Evolutionary conservation across 768 basidiomycete genomes (phyloP).

Genomic region (Boletus rex-veris): DNA sequence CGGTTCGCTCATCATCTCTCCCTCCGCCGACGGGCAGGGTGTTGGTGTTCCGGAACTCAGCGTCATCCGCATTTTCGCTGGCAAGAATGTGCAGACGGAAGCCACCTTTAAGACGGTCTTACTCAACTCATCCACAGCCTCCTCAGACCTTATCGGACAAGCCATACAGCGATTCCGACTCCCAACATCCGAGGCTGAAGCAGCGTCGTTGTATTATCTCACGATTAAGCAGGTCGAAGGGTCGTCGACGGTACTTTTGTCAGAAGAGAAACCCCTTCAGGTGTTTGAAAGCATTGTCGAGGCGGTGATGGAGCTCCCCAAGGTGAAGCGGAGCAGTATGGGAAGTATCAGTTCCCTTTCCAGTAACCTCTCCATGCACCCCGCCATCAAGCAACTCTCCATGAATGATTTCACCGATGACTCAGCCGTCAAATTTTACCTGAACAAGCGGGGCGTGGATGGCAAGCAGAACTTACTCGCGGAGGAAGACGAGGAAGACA

Average conservation of each 20-base stretch:
- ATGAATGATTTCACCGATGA: constrained; percentile 99
- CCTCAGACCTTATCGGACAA: constrained; percentile 82
- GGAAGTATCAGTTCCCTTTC: constrained; percentile 93
- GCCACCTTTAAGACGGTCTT: constrained; percentile 98
- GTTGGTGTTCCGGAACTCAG: constrained; percentile 76
- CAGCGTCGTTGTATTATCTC: constrained; percentile 71
- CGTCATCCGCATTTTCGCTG: constrained; percentile 95
- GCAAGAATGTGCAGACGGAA: constrained; percentile 84
- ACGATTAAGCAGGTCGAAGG: constrained; percentile 93
- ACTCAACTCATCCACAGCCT: constrained; percentile 81
- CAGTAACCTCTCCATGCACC: constrained; percentile 90
- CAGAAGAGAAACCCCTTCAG: constrained; percentile 77
- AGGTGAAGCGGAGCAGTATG: constrained; percentile 89
- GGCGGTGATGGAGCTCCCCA: constrained; percentile 75
- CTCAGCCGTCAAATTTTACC: constrained; percentile 93
- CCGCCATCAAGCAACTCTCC: constrained; percentile 88
- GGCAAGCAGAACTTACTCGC: constrained; percentile 44
- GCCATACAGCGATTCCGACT: constrained; percentile 93
- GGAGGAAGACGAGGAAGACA: constrained; percentile 43
- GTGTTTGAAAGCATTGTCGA: constrained; percentile 86
- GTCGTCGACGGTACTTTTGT: constrained; percentile 67
- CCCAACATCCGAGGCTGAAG: constrained; percentile 51
- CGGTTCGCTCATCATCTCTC: constrained; percentile 71
- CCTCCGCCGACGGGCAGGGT: constrained; percentile 58
- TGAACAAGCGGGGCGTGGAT: constrained; percentile 60